Percentiles rank a stretch among this genome's conserved stretches.
Conservation (phyloP, 805 yeast species). For the Lipomyces chichibuensis region DNA sequence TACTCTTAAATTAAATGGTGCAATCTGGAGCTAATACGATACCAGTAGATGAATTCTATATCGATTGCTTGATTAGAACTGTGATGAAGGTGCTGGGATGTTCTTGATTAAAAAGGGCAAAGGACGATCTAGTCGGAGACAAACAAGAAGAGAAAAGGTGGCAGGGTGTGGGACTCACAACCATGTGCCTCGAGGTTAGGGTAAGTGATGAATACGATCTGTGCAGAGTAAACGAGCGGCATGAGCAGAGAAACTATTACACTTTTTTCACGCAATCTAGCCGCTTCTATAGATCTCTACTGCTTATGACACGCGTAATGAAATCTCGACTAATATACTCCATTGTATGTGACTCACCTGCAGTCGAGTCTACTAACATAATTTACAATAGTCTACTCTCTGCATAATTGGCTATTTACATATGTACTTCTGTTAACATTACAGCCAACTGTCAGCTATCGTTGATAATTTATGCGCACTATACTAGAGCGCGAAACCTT, state of each 20-base stretch:
- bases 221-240: not conserved
- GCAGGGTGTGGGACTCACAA: not conserved
- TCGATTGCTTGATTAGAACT: no score
- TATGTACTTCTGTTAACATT: not conserved
- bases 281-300: no score
- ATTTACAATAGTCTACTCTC: no score
- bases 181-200: not conserved
- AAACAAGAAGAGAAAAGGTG: not conserved
- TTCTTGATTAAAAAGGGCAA: not conserved
- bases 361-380: no score
- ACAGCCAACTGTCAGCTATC: not conserved
- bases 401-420: no score
- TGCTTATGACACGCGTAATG: no score
- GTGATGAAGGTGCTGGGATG: not conserved
- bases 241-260: not conserved
- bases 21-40: not conserved
- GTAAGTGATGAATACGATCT: not conserved
- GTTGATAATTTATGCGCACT: not conserved
- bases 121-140: not conserved
- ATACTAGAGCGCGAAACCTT: not conserved
- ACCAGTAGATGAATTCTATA: not conserved
- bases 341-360: no score
- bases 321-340: no score
- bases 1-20: not conserved
- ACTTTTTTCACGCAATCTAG: not conserved